phyloP scores from a whole-genome alignment of 768 basidiomycete genomes.

The Rossbeevera mucosa region DNA sequence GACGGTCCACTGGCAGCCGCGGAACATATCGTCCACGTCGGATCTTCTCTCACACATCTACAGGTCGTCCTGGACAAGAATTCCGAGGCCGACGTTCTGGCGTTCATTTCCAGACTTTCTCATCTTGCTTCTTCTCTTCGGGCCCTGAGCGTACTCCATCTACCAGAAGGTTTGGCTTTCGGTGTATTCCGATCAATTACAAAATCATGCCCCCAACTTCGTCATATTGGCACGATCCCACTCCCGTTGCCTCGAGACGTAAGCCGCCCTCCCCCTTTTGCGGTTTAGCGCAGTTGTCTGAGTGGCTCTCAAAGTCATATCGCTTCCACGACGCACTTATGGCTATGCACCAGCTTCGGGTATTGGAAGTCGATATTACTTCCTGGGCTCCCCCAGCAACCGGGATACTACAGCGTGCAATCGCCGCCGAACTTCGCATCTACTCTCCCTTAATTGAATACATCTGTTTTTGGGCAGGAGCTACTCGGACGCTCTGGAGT shows the following conservation, averaged over 20 bases:
- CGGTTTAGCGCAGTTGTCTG: conserved; percentile 17
- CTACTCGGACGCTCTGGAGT: conserved; percentile 27
- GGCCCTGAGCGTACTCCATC: conserved; percentile 33
- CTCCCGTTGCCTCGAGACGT: conserved; percentile 35
- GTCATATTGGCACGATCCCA: conserved; percentile 37
- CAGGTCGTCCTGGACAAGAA: conserved; percentile 42
- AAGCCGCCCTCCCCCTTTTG: conserved; percentile 14
- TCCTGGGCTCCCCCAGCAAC: conserved; percentile 33
- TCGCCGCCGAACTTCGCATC: conserved; percentile 37
- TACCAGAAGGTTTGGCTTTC: conserved; percentile 31
- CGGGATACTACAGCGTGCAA: conserved; percentile 30
- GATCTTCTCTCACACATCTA: conserved; percentile 41
- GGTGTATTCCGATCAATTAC: conserved; percentile 32
- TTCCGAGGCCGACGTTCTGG: conserved; percentile 26
- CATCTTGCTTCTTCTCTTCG: conserved; percentile 30
- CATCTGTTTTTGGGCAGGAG: conserved; percentile 34
- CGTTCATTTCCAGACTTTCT: conserved; percentile 31
- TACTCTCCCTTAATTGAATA: conserved; percentile 34
- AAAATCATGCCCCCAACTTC: conserved; percentile 31
- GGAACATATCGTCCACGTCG: conserved; percentile 33
- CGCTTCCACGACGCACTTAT: conserved; percentile 33
- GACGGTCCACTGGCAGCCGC: conserved; percentile 44
- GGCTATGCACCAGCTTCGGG: conserved; percentile 31
- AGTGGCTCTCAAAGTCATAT: conserved; percentile 26
- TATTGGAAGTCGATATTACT: conserved; percentile 36